Evolutionary conservation across 2,329 filamentous ascomycete genomes (phyloP).

Genomic region (Gaeumannomyces sp.): DNA sequence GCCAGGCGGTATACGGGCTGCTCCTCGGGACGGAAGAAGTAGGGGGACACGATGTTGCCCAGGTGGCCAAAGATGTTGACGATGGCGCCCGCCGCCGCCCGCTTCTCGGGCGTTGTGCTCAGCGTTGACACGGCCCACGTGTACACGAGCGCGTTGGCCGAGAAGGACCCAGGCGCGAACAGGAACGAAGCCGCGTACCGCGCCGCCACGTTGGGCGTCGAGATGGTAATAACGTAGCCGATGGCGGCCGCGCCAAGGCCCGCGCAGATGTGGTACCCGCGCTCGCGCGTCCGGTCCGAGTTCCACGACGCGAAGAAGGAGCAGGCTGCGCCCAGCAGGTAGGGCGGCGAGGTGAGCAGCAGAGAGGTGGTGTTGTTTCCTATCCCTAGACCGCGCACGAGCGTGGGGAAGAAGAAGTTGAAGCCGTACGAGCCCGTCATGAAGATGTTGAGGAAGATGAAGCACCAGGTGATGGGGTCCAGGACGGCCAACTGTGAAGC

Average conservation of each 20-base stretch:
- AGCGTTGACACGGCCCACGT: slow-evolving; percentile 29
- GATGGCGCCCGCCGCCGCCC: slow-evolving; percentile 27
- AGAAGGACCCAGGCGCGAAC: slow-evolving; percentile 26
- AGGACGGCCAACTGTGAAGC: too few species aligned
- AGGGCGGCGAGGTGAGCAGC: slow-evolving; percentile 2
- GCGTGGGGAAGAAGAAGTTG: slow-evolving; percentile 7
- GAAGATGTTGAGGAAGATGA: slow-evolving; percentile 6
- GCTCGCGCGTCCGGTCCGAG: slow-evolving; percentile 11
- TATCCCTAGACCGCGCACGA: slow-evolving; percentile 2
- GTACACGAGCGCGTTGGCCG: slow-evolving; percentile 28
- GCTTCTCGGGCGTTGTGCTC: slow-evolving; percentile 32
- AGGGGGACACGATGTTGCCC: slow-evolving; percentile 33
- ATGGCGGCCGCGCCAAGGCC: not conserved
- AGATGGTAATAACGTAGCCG: slow-evolving; percentile 5
- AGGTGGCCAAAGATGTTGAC: slow-evolving; percentile 32
- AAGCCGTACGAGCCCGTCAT: slow-evolving; percentile 7
- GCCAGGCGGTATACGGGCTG: slow-evolving; percentile 20
- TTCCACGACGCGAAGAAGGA: slow-evolving; percentile 7
- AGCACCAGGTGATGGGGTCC: too few species aligned
- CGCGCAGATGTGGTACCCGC: slow-evolving; percentile 5
- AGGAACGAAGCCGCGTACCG: slow-evolving; percentile 33
- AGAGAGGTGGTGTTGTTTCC: slow-evolving; percentile 1
- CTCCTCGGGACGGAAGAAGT: slow-evolving; percentile 28
- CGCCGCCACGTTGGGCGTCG: slow-evolving; percentile 4
- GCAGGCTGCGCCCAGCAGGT: not conserved